Base-by-base conservation (phyloP, 2,329 filamentous ascomycete species). In the Beauveria sp. region DNA sequence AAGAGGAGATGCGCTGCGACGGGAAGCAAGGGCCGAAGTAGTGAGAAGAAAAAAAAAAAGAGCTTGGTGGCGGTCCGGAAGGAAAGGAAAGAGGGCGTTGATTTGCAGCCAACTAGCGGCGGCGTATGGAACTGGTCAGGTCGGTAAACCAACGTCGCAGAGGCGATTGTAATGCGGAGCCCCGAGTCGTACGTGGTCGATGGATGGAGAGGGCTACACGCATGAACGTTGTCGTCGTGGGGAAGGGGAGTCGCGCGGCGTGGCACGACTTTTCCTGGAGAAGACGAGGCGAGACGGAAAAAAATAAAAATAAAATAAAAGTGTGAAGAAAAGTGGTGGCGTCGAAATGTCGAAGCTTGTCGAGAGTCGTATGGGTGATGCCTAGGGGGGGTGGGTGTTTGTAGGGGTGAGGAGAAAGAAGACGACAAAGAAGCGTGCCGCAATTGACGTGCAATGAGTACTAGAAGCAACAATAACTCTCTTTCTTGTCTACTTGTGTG, bases 61-160 rank as follows among this genome's bases (percentile, higher is more conserved):
- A 20, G 28, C 28, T 28, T 46, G 41, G 41, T 34, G 54, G 18
- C 54, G 28, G 46, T n/a, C 8, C 30, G 40, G 28, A 34, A 40
- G 9, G 54, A 20, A 40, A 50, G 28, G 18, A 50, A 30, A 57
- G 41, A 28, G 55, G 55, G 22, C 26, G 47, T n/a, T 51, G 26
- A 14, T 52, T 52, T 43, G 47, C 44, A 48, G 55, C 34, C 28
- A 26, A 20, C 8, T 57, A 57, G 55, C 55, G 46, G 55, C 34
- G 34, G 47, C 28, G 44, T 51, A 41, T 16, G 22, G 55, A 22
- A 43, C 43, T 20, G 56, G 40, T 52, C 37, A 51, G 56, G 58
- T 55, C 58, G 58, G 54, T 47, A 61, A 57, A 52, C 60, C 60
- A 58, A 61, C 60, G 60, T 61, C 60, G 60, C 60, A 61, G 53